These are phyloP conservation scores for Monilinia vaccinii-corymbosi DNA, from an alignment of 2,329 filamentous ascomycete species.

Conservation along the genomic window DNA sequence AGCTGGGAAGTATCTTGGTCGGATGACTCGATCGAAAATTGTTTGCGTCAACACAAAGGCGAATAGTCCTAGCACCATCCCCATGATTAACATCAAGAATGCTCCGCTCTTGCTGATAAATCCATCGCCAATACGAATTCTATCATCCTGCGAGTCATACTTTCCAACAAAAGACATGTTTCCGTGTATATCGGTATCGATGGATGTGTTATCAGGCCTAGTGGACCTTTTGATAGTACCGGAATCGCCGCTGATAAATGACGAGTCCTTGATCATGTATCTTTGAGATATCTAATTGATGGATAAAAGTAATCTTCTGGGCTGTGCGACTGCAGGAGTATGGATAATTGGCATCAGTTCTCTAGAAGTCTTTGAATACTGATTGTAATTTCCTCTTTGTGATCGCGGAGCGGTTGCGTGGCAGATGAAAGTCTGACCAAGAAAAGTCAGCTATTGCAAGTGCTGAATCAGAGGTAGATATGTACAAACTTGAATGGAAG, in stretches of 20 bases:
- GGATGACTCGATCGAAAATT: background rate
- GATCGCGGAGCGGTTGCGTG: no score
- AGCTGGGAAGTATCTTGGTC: background rate
- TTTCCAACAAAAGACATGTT: background rate
- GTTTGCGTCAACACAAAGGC: background rate
- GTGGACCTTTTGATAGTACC: background rate
- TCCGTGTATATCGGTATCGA: background rate
- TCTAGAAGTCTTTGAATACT: background rate
- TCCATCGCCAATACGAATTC: background rate
- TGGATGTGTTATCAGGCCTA: background rate
- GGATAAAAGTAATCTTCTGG: background rate
- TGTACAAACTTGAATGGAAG: background rate
- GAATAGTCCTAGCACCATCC: background rate
- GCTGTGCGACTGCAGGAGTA: background rate
- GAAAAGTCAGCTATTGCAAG: background rate
- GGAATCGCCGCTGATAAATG: background rate
- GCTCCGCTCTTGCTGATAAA: background rate
- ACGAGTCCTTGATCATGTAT: background rate
- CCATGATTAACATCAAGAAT: background rate
- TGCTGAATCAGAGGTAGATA: background rate
- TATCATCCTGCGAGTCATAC: background rate
- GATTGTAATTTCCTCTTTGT: background rate
- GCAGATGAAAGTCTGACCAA: background rate
- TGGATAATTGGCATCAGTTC: background rate
- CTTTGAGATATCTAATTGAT: no score